These are phyloP conservation scores for Nymphaea thermarum DNA, from an alignment of 164 flowering plant genomes.

Conservation along the genomic window DNA sequence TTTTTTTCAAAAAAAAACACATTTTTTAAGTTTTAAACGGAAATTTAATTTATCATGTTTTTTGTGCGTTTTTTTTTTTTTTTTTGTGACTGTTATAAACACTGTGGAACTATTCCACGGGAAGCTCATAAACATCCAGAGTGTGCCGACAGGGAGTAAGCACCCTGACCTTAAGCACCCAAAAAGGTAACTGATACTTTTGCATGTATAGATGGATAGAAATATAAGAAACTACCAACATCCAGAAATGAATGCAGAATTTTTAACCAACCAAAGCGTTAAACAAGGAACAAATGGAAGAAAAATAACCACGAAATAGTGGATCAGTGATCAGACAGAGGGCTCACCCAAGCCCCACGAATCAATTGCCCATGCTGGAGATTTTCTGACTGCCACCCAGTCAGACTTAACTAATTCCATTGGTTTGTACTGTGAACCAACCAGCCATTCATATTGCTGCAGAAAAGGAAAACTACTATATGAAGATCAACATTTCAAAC, in stretches of 20 bases:
- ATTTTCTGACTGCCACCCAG: constrained; percentile 75
- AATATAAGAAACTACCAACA: neutral
- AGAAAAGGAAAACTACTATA: neutral
- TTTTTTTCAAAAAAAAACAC: too few relatives aligned
- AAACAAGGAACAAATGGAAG: neutral
- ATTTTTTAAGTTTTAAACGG: too few relatives aligned
- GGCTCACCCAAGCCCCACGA: constrained; percentile 98
- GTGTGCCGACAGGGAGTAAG: too few relatives aligned
- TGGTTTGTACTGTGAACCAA: constrained; percentile 86
- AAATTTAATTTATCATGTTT: too few relatives aligned
- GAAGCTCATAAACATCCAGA: too few relatives aligned
- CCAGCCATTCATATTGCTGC: constrained; percentile 95
- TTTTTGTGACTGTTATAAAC: too few relatives aligned
- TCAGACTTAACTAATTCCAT: constrained; percentile 80
- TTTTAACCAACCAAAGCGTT: neutral
- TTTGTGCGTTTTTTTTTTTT: too few relatives aligned
- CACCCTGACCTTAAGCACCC: too few relatives aligned
- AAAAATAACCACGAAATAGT: constrained; percentile 1
- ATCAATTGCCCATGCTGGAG: constrained; percentile 95
- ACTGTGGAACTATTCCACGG: too few relatives aligned
- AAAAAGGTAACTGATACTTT: neutral
- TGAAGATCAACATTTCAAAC: too few relatives aligned
- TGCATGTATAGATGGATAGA: neutral
- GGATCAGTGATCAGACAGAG: neutral
- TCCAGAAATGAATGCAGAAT: neutral